Conservation (phyloP, 768 basidiomycete species). For the Mycena leptocephala region DNA sequence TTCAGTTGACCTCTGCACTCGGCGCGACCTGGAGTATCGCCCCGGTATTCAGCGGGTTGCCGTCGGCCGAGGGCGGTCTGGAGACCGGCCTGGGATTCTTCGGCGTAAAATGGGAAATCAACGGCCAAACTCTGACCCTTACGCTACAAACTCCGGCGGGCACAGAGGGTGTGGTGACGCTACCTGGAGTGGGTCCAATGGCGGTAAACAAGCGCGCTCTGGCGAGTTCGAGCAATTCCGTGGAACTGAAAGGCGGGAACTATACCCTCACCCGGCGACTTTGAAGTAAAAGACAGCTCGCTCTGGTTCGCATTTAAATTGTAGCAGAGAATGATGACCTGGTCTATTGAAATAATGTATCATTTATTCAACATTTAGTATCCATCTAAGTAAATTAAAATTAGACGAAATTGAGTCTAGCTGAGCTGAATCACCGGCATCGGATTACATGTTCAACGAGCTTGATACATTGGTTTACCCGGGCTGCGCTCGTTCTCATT, state of each 20-base stretch:
- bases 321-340: too few species aligned
- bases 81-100: conserved; percentile 64
- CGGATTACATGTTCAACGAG: too few species aligned
- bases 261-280: conserved; percentile 14
- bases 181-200: conserved; percentile 45
- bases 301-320: too few species aligned
- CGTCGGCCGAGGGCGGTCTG: conserved; percentile 61
- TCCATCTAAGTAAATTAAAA: too few species aligned
- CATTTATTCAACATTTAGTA: too few species aligned
- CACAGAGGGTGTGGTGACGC: conserved; percentile 44
- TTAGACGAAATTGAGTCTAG: too few species aligned
- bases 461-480: too few species aligned
- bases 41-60: conserved; percentile 61
- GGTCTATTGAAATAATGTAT: too few species aligned
- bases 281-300: background rate
- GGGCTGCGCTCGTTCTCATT: too few species aligned
- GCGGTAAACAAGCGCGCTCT: conserved; percentile 31
- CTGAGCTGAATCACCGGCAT: too few species aligned
- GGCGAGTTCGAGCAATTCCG: background rate
- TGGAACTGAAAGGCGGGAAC: conserved; percentile 27
- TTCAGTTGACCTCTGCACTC: conserved; percentile 58
- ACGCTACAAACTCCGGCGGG: conserved; percentile 43
- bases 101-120: conserved; percentile 57
- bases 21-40: conserved; percentile 61
- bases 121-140: conserved; percentile 37